phyloP scores from a whole-genome alignment of 495 filamentous ascomycete species.

The Hypoxylon lenormandii region DNA sequence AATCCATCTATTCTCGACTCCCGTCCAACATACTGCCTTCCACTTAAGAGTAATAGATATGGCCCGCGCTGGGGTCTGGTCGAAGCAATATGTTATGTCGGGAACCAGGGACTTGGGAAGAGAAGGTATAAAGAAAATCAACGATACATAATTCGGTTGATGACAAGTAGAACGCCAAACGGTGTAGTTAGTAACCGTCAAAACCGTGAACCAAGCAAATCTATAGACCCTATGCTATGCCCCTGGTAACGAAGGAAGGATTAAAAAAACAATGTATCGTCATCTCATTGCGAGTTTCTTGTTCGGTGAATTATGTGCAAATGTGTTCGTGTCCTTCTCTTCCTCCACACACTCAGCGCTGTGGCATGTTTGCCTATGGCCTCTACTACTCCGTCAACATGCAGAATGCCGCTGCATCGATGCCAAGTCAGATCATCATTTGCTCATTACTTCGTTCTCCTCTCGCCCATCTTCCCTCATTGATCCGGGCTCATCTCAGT shows the following conservation, averaged over 20 bases:
- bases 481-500: too few relatives aligned
- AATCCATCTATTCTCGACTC: too few relatives aligned
- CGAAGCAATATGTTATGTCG: too few relatives aligned
- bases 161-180: too few relatives aligned
- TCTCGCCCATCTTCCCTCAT: too few relatives aligned
- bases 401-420: constrained; percentile 12
- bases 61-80: too few relatives aligned
- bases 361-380: background rate
- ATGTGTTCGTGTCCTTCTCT: constrained; percentile 21
- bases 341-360: constrained; percentile 10
- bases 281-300: constrained; percentile 38
- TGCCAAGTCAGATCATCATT: constrained; percentile 30
- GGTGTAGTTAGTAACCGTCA: background rate
- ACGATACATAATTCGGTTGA: too few relatives aligned
- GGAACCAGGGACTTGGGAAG: too few relatives aligned
- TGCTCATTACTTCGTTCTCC: constrained; percentile 28
- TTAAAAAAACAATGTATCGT: constrained; percentile 22
- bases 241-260: background rate
- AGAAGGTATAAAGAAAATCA: too few relatives aligned
- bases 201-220: constrained; percentile 14
- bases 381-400: too few relatives aligned
- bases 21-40: too few relatives aligned
- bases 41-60: too few relatives aligned
- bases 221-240: constrained; percentile 43
- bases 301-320: constrained; percentile 33